phyloP scores from a whole-genome alignment of 1,284 basidiomycete species.

The Waitea zeae region DNA sequence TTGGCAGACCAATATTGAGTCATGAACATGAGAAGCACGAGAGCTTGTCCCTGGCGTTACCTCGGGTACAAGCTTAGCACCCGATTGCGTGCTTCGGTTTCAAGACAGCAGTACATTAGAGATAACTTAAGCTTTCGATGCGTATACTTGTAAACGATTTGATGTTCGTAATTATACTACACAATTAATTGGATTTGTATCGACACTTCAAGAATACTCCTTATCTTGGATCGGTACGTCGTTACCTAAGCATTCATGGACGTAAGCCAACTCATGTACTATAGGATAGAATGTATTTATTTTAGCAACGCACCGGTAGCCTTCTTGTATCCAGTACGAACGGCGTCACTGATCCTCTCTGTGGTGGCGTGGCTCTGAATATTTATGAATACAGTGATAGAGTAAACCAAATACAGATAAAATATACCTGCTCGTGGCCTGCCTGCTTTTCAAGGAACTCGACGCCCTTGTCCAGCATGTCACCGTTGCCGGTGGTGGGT shows the following conservation, averaged over 20 bases:
- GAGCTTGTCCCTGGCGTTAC: too few relatives aligned
- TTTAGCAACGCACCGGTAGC: constrained; percentile 5
- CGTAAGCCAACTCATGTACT: neutral
- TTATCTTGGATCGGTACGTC: constrained; percentile 8
- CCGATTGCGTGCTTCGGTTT: too few relatives aligned
- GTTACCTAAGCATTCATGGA: constrained; percentile 5
- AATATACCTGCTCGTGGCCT: constrained; percentile 8
- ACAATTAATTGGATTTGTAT: too few relatives aligned
- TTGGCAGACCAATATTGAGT: too few relatives aligned
- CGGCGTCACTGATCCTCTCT: constrained; percentile 10
- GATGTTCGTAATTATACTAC: too few relatives aligned
- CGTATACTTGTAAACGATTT: too few relatives aligned
- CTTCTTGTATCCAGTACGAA: constrained; percentile 8
- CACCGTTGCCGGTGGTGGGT: constrained; percentile 4
- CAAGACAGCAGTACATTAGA: too few relatives aligned
- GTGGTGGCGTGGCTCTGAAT: constrained; percentile 6
- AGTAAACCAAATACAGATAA: neutral
- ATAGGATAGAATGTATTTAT: too few relatives aligned
- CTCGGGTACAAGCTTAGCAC: too few relatives aligned
- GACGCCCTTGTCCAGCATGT: constrained; percentile 10
- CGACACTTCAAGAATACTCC: constrained; percentile 5
- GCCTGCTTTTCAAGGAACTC: constrained; percentile 6
- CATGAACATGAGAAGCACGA: too few relatives aligned
- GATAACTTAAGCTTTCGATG: too few relatives aligned
- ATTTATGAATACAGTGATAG: neutral